Evolutionary conservation across 192 early-diverging fungal species (phyloP).

Genomic region (Coemansia sp.): DNA sequence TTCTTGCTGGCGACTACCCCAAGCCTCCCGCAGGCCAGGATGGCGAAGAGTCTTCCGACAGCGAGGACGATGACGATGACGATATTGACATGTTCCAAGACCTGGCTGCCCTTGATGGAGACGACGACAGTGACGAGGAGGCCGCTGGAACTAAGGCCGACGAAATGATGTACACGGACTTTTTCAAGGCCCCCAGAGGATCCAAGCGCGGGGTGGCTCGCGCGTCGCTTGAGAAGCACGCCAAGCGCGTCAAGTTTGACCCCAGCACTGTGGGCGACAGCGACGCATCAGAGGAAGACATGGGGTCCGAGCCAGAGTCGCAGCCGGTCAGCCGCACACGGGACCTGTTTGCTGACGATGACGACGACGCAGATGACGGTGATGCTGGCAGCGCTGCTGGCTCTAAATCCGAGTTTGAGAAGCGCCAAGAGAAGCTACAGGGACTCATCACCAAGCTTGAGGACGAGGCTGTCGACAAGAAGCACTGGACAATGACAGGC

Average conservation of each 20-base stretch:
- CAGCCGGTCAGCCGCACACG: slow-evolving; percentile 1
- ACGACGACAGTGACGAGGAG: slow-evolving; percentile 64
- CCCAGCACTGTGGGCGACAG: slow-evolving; percentile 34
- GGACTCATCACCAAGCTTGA: slow-evolving; percentile 82
- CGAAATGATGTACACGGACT: slow-evolving; percentile 81
- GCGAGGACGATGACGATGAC: slow-evolving; percentile 55
- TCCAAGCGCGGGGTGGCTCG: slow-evolving; percentile 51
- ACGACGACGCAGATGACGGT: slow-evolving; percentile 11
- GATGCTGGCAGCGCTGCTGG: slow-evolving; percentile 1
- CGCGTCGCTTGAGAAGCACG: slow-evolving; percentile 31
- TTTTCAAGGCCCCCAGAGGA: slow-evolving; percentile 69
- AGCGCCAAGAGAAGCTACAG: slow-evolving; percentile 66
- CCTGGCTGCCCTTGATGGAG: slow-evolving; percentile 57
- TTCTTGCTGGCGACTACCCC: slow-evolving; percentile 51
- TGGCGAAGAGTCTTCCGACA: slow-evolving; percentile 55
- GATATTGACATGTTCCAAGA: slow-evolving; percentile 60
- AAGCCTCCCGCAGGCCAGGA: slow-evolving; percentile 54
- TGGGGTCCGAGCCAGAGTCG: slow-evolving; percentile 9
- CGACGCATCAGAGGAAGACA: slow-evolving; percentile 30
- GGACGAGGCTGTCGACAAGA: slow-evolving; percentile 74
- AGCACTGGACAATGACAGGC: slow-evolving; percentile 89
- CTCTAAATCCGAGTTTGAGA: slow-evolving; percentile 74
- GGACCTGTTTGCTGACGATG: slow-evolving; percentile 31
- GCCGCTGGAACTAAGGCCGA: slow-evolving; percentile 57
- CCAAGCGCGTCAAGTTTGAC: slow-evolving; percentile 52